Conservation (phyloP, 306 rosid genomes). For the Vicia sativa region DNA sequence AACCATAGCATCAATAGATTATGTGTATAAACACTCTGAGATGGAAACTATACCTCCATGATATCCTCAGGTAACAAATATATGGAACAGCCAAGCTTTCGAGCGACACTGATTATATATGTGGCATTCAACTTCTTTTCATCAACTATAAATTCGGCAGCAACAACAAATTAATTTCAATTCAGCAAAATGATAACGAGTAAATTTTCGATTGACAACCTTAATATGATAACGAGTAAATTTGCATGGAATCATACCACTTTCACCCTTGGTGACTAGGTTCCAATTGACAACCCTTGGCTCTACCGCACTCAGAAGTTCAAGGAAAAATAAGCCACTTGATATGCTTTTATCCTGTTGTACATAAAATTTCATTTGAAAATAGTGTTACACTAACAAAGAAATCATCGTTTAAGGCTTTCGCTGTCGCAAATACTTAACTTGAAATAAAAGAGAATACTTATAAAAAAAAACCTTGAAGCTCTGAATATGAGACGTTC, state of each 20-base stretch:
- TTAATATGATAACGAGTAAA: background rate
- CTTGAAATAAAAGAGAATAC: background rate
- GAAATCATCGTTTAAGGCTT: conserved; percentile 22
- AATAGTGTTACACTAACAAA: conserved; percentile 18
- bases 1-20: background rate
- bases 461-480: conserved; percentile 64
- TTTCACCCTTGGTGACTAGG: conserved; percentile 92
- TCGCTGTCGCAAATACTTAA: background rate
- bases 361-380: conserved; percentile 27
- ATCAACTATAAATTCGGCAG: conserved; percentile 57
- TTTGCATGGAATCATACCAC: conserved; percentile 56
- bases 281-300: conserved; percentile 98
- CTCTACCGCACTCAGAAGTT: conserved; percentile 96
- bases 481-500: conserved; percentile 75
- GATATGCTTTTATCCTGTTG: conserved; percentile 88
- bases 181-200: conserved; percentile 17
- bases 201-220: background rate
- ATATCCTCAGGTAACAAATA: conserved; percentile 94
- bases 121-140: conserved; percentile 95
- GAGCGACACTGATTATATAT: conserved; percentile 87
- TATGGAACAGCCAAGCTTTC: conserved; percentile 96
- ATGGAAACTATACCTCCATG: conserved; percentile 68
- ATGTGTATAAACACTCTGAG: conserved; percentile 1
- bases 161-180: conserved; percentile 30
- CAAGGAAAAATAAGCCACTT: conserved; percentile 85